Base-by-base conservation (phyloP, 495 filamentous ascomycete genomes). In the Apiosordaria backusii region DNA sequence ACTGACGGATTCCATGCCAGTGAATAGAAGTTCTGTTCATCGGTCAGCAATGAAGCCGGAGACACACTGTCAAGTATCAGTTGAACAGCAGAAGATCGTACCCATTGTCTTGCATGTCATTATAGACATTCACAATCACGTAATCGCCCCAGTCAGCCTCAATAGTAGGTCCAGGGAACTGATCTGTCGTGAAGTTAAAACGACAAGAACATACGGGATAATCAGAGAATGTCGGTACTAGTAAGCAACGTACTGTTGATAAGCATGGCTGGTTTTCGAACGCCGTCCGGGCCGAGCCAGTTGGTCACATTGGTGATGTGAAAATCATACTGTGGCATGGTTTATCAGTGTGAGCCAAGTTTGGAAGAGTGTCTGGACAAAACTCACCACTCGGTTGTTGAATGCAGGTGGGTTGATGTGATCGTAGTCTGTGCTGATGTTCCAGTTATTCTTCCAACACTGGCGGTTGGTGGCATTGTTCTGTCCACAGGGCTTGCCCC, bases 141-240 rank as follows among this genome's bases (percentile, higher is more conserved):
- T 76, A 84, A 67, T 89, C 86, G 5, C 86, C 86, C 83, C 86
- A 87, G 63, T 89, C 79, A 1, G 74, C 74, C 40, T 65, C 59
- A 53, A 75, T 70, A 4, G 65, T 68, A 0, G 74, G 74, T 2
- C 74, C 74, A 9, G 72, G 74, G 23, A 67, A 74, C 24, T 70
- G 67, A 13, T 61, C 74, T 73, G 25, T 9, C 9, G 0, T 18
- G n/a, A 25, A 18, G 5, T 59, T 23, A 60, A n/a, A 66, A 18
- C 19, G n/a, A 25, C 19, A 25, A n/a, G n/a, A n/a, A n/a, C n/a
- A n/a, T n/a, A n/a, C n/a, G n/a, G n/a, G n/a, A n/a, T n/a, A n/a
- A n/a, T 55, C 26, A 7, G 22, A 45, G 5, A 61, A 18, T 29
- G 5, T 45, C 9, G 10, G 22, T 0, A 0, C 0, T 21, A 18